Base-by-base conservation (phyloP, 2,329 filamentous ascomycete species). In the Phaeomoniella chlamydospora region DNA sequence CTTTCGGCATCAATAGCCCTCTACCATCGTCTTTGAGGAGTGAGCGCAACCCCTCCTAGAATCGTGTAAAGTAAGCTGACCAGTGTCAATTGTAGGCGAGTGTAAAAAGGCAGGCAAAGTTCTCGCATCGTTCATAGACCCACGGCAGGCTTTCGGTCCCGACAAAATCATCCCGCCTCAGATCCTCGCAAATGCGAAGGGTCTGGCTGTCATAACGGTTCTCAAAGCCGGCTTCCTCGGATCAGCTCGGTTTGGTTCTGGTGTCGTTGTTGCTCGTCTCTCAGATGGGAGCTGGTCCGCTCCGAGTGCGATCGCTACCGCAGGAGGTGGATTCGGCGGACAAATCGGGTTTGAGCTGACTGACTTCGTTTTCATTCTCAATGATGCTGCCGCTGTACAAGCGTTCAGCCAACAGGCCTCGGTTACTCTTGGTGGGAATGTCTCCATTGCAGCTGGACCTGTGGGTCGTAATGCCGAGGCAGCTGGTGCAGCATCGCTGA, bases 61-160 rank as follows among this genome's bases (percentile, higher is more conserved):
- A 17, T n/a, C n/a, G n/a, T 17, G 33, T 17, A 14, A 18, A 6
- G 22, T 26, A 6, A 26, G 22, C 22, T 6, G 22, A 22, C 22
- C n/a, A n/a, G n/a, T 36, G 34, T 30, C 34, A 36, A 11, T 16
- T 34, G 47, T 59, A 94, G 88, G 85, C 66, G 90, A 98, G 66
- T 96, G 90, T 65, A 90, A 81, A 60, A 98, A 98, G 64, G 90
- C 86, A 55, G 82, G 82, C 54, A 94, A 93, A 68, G 96, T 96
- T 52, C 73, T 98, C 48, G 74, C 82, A 32, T 93, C 87, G 10
- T 98, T 98, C 57, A 74, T 96, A 55, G 90, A 96, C 55, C 90
- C 90, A 14, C 74, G 78, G 53, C 88, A 96, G 65, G 66, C 88
- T 14, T 94, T 96, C 57, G 86, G 88, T 4, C 88, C 90, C 38